Evolutionary conservation across 192 early-diverging fungal species (phyloP).

Genomic region (Coemansia asiatica): DNA sequence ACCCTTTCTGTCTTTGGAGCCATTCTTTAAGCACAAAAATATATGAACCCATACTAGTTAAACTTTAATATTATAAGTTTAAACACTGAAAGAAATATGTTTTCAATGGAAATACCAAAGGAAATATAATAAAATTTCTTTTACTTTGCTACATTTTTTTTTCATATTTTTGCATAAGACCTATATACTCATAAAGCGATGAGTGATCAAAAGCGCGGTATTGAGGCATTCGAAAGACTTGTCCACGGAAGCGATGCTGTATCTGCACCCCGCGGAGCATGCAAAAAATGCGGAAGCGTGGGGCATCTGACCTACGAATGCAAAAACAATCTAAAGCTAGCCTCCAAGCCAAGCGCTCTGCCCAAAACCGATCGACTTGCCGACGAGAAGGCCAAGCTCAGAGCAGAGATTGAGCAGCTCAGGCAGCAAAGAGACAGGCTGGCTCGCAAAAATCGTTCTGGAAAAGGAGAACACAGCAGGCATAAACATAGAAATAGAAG

Average conservation of each 20-base stretch:
- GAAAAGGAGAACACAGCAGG: background rate
- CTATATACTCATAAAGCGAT: background rate
- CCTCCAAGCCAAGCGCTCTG: conserved; percentile 14
- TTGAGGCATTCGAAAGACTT: conserved; percentile 55
- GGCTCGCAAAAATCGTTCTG: background rate
- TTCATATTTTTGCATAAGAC: no score
- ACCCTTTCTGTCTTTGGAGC: no score
- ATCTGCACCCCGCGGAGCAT: conserved; percentile 32
- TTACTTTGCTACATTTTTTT: no score
- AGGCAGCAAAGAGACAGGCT: background rate
- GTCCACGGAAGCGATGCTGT: conserved; percentile 28
- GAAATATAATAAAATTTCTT: no score
- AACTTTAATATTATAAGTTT: no score
- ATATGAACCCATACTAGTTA: no score
- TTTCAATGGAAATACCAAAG: no score
- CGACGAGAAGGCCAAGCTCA: conserved; percentile 37
- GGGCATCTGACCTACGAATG: conserved; percentile 57
- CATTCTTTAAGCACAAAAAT: no score
- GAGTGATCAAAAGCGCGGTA: conserved; percentile 41
- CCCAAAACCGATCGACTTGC: conserved; percentile 31
- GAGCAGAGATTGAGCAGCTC: conserved; percentile 31
- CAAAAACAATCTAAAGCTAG: conserved; percentile 47
- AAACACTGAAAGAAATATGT: no score
- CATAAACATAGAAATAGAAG: background rate
- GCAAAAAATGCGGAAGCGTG: conserved; percentile 53